These are phyloP conservation scores for Eragrostis nindensis DNA, from an alignment of 176 grass and related monocot species.

Conservation along the genomic window DNA sequence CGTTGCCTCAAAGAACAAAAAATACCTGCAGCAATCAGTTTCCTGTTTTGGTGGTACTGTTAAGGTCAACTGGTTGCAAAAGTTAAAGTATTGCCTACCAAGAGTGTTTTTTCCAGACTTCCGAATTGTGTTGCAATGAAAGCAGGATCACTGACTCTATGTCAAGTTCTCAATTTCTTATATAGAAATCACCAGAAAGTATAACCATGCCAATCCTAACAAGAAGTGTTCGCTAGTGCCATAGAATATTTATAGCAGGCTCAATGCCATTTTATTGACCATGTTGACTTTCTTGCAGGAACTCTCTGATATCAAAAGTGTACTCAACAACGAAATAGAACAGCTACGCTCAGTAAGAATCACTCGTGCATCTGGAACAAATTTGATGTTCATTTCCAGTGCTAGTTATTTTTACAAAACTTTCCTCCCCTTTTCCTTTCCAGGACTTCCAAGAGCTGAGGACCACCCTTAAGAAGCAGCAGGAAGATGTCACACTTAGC, in stretches of 20 bases:
- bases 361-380: constrained; percentile 8
- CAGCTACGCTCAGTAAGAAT: constrained; percentile 77
- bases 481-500: constrained; percentile 89
- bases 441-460: constrained; percentile 95
- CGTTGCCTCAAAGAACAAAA: not conserved
- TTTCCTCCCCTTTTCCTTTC: constrained; percentile 30
- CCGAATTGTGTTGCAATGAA: too few relatives aligned
- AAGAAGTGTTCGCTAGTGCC: not conserved
- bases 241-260: not conserved
- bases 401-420: constrained; percentile 26
- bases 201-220: not conserved
- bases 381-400: not conserved
- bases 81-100: not conserved
- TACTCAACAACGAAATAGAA: constrained; percentile 76
- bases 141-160: too few relatives aligned
- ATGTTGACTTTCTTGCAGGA: constrained; percentile 64
- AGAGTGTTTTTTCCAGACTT: not conserved
- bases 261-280: constrained; percentile 28
- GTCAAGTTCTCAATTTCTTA: too few relatives aligned
- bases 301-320: constrained; percentile 81
- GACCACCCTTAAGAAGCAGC: constrained; percentile 92
- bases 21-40: not conserved
- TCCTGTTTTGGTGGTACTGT: not conserved
- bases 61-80: not conserved
- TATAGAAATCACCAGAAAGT: too few relatives aligned